phyloP scores from a whole-genome alignment of 2,329 filamentous ascomycete species.

The Xylariaceae sp. region DNA sequence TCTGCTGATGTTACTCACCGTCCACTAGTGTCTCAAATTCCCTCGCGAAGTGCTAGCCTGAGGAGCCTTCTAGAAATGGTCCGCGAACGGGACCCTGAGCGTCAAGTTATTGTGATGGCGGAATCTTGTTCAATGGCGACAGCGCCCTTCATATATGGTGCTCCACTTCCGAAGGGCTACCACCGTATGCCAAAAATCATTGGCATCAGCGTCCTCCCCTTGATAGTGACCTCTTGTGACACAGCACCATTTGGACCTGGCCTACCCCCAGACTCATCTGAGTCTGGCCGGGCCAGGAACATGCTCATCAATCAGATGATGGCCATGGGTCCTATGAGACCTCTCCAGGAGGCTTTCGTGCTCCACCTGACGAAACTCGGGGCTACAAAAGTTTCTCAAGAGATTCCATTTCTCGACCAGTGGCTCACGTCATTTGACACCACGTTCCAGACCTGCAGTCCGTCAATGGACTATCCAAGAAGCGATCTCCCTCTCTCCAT shows the following conservation, averaged over 20 bases:
- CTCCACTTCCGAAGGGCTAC: constrained; percentile 37
- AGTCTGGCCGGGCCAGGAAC: constrained; percentile 35
- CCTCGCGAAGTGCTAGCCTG: constrained; percentile 30
- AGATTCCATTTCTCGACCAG: constrained; percentile 23
- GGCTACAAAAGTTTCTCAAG: constrained; percentile 11
- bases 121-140: constrained; percentile 32
- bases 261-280: constrained; percentile 35
- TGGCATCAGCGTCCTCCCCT: constrained; percentile 37
- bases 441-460: constrained; percentile 34
- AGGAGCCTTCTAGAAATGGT: constrained; percentile 34
- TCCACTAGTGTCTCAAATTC: constrained; percentile 26
- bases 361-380: constrained; percentile 5
- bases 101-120: constrained; percentile 41
- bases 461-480: constrained; percentile 33
- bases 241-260: constrained; percentile 37
- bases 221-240: constrained; percentile 36
- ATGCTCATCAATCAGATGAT: constrained; percentile 23
- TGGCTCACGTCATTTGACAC: constrained; percentile 31
- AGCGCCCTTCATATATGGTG: constrained; percentile 35
- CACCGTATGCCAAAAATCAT: constrained; percentile 34
- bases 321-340: constrained; percentile 2
- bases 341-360: neutral
- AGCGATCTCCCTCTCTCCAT: constrained; percentile 36
- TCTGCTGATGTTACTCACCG: neutral
- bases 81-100: constrained; percentile 29